A percentile compares a stretch with the other conserved stretches of the same genome.
Conservation (phyloP, 345 rosid species). For the Orychophragmus violaceus region DNA sequence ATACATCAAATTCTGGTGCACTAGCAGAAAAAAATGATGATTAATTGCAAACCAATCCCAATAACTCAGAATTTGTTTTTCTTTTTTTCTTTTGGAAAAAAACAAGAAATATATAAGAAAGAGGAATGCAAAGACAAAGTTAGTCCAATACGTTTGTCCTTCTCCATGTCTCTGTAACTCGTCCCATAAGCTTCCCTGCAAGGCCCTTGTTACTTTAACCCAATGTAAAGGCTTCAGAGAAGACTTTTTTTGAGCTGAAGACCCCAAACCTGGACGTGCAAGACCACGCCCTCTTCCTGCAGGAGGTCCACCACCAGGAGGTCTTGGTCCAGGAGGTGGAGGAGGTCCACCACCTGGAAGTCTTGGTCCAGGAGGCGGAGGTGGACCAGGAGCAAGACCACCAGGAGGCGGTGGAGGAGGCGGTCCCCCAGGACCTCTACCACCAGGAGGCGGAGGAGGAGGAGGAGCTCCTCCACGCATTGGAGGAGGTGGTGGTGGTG, state of each 20-base stretch:
- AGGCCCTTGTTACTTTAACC: constrained; percentile 95
- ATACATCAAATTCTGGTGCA: constrained; percentile 87
- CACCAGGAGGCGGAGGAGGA: constrained; percentile 40
- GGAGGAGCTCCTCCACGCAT: constrained; percentile 35
- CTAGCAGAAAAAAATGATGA: constrained; percentile 28
- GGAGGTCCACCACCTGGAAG: constrained; percentile 67
- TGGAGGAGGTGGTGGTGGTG: constrained; percentile 43
- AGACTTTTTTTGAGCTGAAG: constrained; percentile 58
- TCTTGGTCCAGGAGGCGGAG: constrained; percentile 61
- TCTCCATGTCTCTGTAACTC: constrained; percentile 92
- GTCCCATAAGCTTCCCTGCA: constrained; percentile 99
- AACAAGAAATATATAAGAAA: not conserved
- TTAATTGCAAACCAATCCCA: not conserved
- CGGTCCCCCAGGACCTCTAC: constrained; percentile 37
- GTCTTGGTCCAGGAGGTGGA: constrained; percentile 76
- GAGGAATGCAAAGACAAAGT: constrained; percentile 14
- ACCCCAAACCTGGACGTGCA: constrained; percentile 39
- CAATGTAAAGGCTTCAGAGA: constrained; percentile 93
- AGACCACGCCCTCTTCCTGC: constrained; percentile 77
- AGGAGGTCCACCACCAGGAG: constrained; percentile 64
- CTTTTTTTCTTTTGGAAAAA: not conserved
- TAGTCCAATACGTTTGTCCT: constrained; percentile 58
- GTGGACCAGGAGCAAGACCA: constrained; percentile 49
- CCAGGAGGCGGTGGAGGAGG: constrained; percentile 76
- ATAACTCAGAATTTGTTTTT: not conserved